Evolutionary conservation across 2,329 filamentous ascomycete species (phyloP).

Genomic region (Neopestalotiopsis clavispora): DNA sequence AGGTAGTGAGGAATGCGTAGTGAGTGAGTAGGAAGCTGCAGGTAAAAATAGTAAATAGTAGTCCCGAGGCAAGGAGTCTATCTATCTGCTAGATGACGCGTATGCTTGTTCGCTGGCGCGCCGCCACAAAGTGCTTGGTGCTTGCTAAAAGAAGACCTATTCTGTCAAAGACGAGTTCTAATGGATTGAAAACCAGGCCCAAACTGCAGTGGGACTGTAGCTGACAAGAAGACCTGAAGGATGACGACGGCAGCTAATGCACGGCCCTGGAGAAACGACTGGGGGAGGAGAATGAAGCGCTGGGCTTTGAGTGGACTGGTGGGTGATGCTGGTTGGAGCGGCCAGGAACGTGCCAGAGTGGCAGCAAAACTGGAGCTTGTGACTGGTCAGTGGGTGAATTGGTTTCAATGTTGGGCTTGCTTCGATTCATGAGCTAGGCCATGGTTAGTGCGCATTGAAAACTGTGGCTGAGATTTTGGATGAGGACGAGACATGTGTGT

Average conservation of each 20-base stretch:
- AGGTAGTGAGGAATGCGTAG: background rate
- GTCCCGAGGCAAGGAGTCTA: too few species aligned
- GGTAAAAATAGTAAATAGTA: too few species aligned
- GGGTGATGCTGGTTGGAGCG: background rate
- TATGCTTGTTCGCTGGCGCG: background rate
- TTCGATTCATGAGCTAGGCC: background rate
- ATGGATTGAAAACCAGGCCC: background rate
- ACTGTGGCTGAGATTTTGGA: background rate
- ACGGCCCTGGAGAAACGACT: constrained; percentile 11
- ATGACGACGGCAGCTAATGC: constrained; percentile 17
- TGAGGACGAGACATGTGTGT: background rate
- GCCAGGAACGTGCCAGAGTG: constrained; percentile 7
- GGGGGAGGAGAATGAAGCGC: background rate
- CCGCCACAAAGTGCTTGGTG: background rate
- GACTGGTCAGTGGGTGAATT: background rate
- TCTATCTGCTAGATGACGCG: background rate
- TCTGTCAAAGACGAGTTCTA: background rate
- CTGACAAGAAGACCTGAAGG: background rate
- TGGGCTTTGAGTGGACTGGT: background rate
- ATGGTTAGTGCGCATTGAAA: background rate
- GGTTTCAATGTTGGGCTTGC: background rate
- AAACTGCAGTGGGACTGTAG: constrained; percentile 4
- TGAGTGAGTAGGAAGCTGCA: too few species aligned
- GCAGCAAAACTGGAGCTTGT: background rate
- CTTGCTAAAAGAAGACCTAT: constrained; percentile 1